A percentile compares a stretch with the other conserved stretches of the same genome.
These are phyloP conservation scores for Stephania yunnanensis DNA, from an alignment of 164 flowering plant genomes.

Conservation along the genomic window DNA sequence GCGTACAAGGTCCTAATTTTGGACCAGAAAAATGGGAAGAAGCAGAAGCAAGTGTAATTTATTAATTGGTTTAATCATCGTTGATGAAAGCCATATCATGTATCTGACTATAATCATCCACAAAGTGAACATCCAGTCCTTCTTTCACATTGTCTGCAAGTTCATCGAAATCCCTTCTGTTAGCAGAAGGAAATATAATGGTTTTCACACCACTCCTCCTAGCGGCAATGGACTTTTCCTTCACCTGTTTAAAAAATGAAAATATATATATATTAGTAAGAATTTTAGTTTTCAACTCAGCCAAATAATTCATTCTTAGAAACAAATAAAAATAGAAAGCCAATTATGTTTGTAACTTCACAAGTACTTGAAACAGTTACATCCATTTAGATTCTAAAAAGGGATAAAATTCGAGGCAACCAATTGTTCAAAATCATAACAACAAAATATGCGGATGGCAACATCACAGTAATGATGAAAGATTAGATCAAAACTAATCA, in stretches of 20 bases:
- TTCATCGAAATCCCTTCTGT: conserved; percentile 87
- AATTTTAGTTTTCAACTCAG: background rate
- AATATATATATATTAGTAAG: background rate
- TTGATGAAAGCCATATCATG: conserved; percentile 55
- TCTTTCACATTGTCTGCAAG: conserved; percentile 83
- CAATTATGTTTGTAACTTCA: background rate
- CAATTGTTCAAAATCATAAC: background rate
- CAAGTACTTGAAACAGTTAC: background rate
- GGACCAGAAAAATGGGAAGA: background rate
- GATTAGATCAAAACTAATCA: background rate
- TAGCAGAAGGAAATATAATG: conserved; percentile 81
- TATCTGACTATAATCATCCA: conserved; percentile 73
- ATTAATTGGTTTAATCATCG: conserved; percentile 23
- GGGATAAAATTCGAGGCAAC: background rate
- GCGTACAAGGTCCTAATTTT: background rate
- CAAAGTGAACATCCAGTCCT: conserved; percentile 94
- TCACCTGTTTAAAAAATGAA: conserved; percentile 43
- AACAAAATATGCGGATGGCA: background rate
- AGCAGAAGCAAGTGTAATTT: background rate
- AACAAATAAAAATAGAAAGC: background rate
- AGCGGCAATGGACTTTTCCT: conserved; percentile 98
- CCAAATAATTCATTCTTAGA: background rate
- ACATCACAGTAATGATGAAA: background rate
- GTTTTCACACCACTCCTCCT: conserved; percentile 86
- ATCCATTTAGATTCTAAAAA: background rate